Evolutionary conservation across 202 grass and related monocot genomes (phyloP), one percentile per base, ranked within the genome.

Genomic region (Bolboschoenoplectus hybrid): DNA sequence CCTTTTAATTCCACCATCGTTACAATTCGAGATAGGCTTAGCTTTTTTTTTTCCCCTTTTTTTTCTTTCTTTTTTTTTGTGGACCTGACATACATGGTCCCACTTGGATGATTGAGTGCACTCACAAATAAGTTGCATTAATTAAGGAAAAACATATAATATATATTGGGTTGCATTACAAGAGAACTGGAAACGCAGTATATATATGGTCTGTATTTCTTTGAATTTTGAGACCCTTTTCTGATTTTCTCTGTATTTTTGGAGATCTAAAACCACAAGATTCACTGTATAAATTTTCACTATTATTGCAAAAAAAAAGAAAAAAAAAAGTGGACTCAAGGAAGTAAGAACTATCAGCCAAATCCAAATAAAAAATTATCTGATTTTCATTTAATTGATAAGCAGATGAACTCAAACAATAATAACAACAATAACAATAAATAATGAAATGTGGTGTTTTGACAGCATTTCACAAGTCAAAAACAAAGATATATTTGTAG

Each of bases 1-100:
- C 74, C 51, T 78, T 57, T 78, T 78, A 40, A 78, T 78, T 78
- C 50, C 74, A 78, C 49, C 49, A 56, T 14, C 72, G 72, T 9
- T 56, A 56, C 32, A 78, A 2, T 57, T 78, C 49, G 74, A 78
- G 74, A 78, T 78, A 56, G 6, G 12, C 2, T 36, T 3, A 26
- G 26, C 26, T 26, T 26, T 26, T 26, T 26, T 26, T 26, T 26
- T 26, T 26, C 0, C 0, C 26, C 26, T 26, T 26, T 26, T 26
- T 26, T 26, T 26, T 26, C 26, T 26, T 26, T 7, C 7, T 14
- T 14, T 19, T 20, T 74, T 77, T 14, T 39, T 55, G 74, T 77
- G 74, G 74, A 32, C 50, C 71, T 47, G 32, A 6, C 9, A 12
- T 74, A 12, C 7, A 74, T 75, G 71, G 46, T 51, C 71, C 46